Percentiles rank a stretch among this genome's conserved stretches.
Conservation (phyloP, 257 asterid species). For the Verbena officinalis region DNA sequence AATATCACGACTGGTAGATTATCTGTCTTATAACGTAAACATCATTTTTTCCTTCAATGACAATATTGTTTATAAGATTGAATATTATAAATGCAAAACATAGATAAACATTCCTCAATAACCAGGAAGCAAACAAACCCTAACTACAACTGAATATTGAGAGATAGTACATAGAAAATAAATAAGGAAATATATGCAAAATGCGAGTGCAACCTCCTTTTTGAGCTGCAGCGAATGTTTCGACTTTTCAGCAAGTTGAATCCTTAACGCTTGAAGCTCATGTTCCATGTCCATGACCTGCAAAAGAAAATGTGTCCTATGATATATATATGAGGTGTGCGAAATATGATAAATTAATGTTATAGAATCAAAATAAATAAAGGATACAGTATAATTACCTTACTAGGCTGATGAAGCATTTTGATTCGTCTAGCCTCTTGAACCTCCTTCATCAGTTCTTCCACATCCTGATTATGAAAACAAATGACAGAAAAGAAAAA, state of each 20-base stretch:
- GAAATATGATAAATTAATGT: constrained; percentile 2
- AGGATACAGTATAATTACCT: constrained; percentile 47
- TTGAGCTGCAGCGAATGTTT: constrained; percentile 48
- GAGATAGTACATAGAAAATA: constrained; percentile 17
- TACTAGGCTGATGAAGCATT: constrained; percentile 96
- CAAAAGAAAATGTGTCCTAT: constrained; percentile 17
- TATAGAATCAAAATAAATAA: background rate
- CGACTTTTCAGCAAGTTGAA: constrained; percentile 66
- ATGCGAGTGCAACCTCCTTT: constrained; percentile 47
- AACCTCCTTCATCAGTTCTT: constrained; percentile 92
- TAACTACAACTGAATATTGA: background rate
- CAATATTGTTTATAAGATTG: background rate
- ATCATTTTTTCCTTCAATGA: background rate
- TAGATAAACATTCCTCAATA: background rate
- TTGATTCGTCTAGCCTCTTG: constrained; percentile 92
- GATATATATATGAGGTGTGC: background rate
- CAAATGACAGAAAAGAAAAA: background rate
- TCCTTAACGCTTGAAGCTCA: constrained; percentile 84
- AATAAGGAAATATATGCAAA: constrained; percentile 26
- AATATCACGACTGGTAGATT: background rate
- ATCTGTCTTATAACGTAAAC: background rate
- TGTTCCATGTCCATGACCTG: constrained; percentile 99
- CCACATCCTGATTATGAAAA: constrained; percentile 64
- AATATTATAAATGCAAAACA: background rate
- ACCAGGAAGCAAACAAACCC: background rate